Conservation (phyloP, 2,329 filamentous ascomycete genomes). For the Monosporascus cannonballus region DNA sequence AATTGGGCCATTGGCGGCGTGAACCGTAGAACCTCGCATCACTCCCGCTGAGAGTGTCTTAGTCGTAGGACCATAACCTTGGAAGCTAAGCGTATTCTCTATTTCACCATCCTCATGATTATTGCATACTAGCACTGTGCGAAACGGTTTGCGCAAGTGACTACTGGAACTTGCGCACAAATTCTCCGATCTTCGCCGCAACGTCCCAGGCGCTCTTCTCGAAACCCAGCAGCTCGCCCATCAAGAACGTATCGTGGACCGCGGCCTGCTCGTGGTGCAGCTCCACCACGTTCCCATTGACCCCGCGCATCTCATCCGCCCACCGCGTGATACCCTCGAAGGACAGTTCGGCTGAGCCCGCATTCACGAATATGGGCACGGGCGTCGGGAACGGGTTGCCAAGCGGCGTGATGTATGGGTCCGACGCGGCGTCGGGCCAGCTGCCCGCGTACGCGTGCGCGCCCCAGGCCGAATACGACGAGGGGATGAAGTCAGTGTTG, state of each 20-base stretch:
- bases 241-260: conserved; percentile 39
- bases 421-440: conserved; percentile 7
- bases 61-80: not conserved
- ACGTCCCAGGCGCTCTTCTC: conserved; percentile 22
- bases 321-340: conserved; percentile 45
- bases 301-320: conserved; percentile 39
- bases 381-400: conserved; percentile 15
- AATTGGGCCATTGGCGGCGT: too few species aligned
- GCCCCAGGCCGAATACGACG: conserved; percentile 36
- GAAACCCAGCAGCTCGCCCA: conserved; percentile 36
- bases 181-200: conserved; percentile 16
- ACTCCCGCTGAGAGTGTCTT: too few species aligned
- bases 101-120: not conserved
- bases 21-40: too few species aligned
- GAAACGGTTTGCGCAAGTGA: not conserved
- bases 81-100: not conserved
- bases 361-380: conserved; percentile 18
- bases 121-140: not conserved
- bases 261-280: conserved; percentile 32
- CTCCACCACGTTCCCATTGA: conserved; percentile 22
- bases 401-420: conserved; percentile 29
- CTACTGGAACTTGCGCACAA: conserved; percentile 11
- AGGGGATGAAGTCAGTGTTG: conserved; percentile 33
- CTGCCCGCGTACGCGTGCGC: conserved; percentile 25
- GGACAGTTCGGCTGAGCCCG: conserved; percentile 22